Evolutionary conservation across 129 eudicot genomes (phyloP).

Genomic region (Helianthus annuus): HanXRQr2.0-SUNRISE NC_035441.2:184906723-184907222

Average conservation of each 20-base stretch:
- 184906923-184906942: neutral
- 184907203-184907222: conserved; percentile 24
- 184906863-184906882: neutral
- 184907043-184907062: conserved; percentile 32
- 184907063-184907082: conserved; percentile 1
- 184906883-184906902: conserved; percentile 23
- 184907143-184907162: conserved; percentile 18
- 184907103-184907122: conserved; percentile 6
- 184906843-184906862: conserved; percentile 13
- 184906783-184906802: neutral
- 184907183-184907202: conserved; percentile 4
- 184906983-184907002: conserved; percentile 86
- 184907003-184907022: conserved; percentile 75
- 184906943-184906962: neutral
- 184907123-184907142: neutral
- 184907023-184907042: conserved; percentile 85
- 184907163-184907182: conserved; percentile 22
- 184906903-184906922: neutral
- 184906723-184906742: neutral
- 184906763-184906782: neutral
- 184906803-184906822: conserved; percentile 1
- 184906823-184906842: neutral
- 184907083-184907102: conserved; percentile 17
- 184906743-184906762: neutral
- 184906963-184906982: conserved; percentile 22